Percentiles rank a stretch among this genome's conserved stretches.
Evolutionary conservation across 73 alveolate genomes (phyloP).

Genomic region (Symbiodinium pilosum): DNA sequence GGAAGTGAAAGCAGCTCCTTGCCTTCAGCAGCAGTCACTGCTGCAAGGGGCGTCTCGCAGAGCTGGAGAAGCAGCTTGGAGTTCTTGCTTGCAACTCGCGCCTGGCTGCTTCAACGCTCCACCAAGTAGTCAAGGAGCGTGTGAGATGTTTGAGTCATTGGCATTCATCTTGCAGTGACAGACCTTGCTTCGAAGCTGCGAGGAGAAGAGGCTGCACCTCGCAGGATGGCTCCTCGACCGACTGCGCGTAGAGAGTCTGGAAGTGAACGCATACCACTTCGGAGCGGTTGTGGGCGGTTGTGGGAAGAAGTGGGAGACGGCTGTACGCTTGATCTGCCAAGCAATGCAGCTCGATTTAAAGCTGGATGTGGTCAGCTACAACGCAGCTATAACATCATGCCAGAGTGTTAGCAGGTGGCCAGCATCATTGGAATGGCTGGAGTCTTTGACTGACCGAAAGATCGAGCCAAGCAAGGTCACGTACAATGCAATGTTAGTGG

Average conservation of each 20-base stretch:
- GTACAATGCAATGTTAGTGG: neutral
- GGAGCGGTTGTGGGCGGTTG: slow-evolving; percentile 41
- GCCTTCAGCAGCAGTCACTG: no score
- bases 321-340: slow-evolving; percentile 1
- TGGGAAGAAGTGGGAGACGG: slow-evolving; percentile 26
- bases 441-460: neutral
- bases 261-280: slow-evolving; percentile 23
- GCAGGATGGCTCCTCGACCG: neutral
- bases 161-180: no score
- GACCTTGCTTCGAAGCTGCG: no score
- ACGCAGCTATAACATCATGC: neutral
- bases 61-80: neutral
- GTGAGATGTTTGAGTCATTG: no score
- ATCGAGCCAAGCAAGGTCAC: neutral
- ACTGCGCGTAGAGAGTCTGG: neutral
- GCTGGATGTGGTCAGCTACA: slow-evolving; percentile 43
- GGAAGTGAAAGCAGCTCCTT: no score
- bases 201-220: neutral
- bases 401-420: neutral
- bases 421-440: neutral
- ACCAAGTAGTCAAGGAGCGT: neutral
- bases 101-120: neutral
- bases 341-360: neutral
- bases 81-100: neutral
- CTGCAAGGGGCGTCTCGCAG: no score